phyloP scores from a whole-genome alignment of 495 filamentous ascomycete genomes.

The Lasiosphaeria ovina region DNA sequence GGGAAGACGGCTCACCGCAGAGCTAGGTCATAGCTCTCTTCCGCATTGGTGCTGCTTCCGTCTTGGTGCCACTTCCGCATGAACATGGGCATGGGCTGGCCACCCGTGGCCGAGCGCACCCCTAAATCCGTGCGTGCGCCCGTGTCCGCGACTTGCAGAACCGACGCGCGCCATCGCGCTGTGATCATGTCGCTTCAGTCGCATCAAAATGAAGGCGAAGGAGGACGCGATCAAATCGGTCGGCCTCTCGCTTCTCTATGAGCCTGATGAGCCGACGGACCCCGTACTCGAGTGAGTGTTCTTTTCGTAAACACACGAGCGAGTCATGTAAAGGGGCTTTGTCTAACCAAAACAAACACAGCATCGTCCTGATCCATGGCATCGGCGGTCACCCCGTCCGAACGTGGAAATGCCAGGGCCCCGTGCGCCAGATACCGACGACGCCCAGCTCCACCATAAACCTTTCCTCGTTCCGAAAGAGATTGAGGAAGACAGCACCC shows the following conservation, averaged over 20 bases:
- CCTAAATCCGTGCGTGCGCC: constrained; percentile 15
- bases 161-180: constrained; percentile 1
- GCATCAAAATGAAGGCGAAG: constrained; percentile 29
- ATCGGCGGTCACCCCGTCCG: constrained; percentile 38
- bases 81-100: constrained; percentile 8
- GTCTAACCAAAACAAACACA: constrained; percentile 12
- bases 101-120: constrained; percentile 4
- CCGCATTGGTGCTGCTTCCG: constrained; percentile 13
- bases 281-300: constrained; percentile 35
- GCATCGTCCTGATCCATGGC: constrained; percentile 38
- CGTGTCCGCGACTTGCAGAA: background rate
- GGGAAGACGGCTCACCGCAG: constrained; percentile 5
- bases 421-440: constrained; percentile 12
- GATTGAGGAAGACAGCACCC: constrained; percentile 20
- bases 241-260: constrained; percentile 38
- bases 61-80: constrained; percentile 17
- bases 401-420: constrained; percentile 30
- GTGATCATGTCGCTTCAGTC: constrained; percentile 15
- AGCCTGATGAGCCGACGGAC: constrained; percentile 32
- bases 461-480: constrained; percentile 9
- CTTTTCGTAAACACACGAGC: background rate
- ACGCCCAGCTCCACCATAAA: constrained; percentile 17
- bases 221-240: constrained; percentile 30
- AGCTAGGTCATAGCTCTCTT: background rate
- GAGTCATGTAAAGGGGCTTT: background rate